These are phyloP conservation scores for Geotrichum fermentans DNA, from an alignment of 1,139 yeast species.

Conservation along the genomic window DNA sequence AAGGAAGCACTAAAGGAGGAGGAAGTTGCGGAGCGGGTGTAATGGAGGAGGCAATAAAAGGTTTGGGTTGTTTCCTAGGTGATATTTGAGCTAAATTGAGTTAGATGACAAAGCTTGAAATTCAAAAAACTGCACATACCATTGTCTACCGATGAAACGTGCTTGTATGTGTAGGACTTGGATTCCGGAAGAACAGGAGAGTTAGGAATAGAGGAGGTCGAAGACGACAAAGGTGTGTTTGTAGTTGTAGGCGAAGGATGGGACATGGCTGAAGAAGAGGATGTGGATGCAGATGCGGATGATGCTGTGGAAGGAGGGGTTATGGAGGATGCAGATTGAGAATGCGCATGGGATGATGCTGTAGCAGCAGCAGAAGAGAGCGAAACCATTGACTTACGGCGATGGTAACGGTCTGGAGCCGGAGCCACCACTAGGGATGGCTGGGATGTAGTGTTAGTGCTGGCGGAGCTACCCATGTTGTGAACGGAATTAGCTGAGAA, in stretches of 20 bases:
- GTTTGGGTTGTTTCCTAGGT: conserved; percentile 2
- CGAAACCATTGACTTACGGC: conserved; percentile 27
- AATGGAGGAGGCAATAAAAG: conserved; percentile 16
- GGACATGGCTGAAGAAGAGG: conserved; percentile 19
- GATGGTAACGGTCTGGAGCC: conserved; percentile 34
- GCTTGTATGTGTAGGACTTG: conserved; percentile 4
- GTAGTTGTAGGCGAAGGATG: conserved; percentile 17
- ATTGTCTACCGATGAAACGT: conserved; percentile 9
- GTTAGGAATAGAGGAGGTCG: conserved; percentile 16
- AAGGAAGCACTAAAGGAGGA: conserved; percentile 31
- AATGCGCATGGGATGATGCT: conserved; percentile 4
- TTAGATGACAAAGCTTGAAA: conserved; percentile 6
- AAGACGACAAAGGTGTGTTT: conserved; percentile 13
- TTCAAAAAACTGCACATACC: too few relatives aligned
- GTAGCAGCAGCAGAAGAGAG: conserved; percentile 17
- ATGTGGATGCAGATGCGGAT: conserved; percentile 18
- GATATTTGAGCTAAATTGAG: background rate
- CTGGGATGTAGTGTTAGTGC: too few relatives aligned
- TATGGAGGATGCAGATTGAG: conserved; percentile 18
- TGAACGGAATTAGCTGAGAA: conserved; percentile 9
- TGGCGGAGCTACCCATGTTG: conserved; percentile 2
- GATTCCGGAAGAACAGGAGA: conserved; percentile 13
- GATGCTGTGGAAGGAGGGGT: conserved; percentile 17
- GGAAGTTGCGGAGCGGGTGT: conserved; percentile 17
- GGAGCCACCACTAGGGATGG: conserved; percentile 18